phyloP scores from a whole-genome alignment of 257 asterid genomes.

The Avicennia marina region DNA sequence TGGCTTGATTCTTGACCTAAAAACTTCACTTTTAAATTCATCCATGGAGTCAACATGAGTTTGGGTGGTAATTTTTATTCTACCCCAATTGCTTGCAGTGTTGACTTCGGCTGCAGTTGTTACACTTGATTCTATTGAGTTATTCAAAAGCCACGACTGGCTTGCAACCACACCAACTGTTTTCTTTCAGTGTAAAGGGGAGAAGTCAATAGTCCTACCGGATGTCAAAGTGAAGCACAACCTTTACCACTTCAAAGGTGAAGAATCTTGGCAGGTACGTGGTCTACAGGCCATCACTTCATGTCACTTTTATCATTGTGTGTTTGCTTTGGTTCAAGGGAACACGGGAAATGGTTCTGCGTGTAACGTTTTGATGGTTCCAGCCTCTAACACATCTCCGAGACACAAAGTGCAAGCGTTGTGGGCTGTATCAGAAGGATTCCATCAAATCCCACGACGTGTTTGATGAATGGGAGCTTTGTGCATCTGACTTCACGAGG shows the following conservation, averaged over 20 bases:
- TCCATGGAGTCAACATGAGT: too few species aligned
- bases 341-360: too few species aligned
- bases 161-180: constrained; percentile 41
- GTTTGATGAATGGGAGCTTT: constrained; percentile 73
- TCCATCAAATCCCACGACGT: constrained; percentile 37
- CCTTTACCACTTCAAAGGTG: constrained; percentile 49
- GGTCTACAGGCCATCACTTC: constrained; percentile 30
- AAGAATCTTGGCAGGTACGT: constrained; percentile 79
- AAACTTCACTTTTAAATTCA: too few species aligned
- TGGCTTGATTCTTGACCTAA: too few species aligned
- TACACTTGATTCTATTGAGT: constrained; percentile 56
- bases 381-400: constrained; percentile 60
- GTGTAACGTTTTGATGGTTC: constrained; percentile 18
- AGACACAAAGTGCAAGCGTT: constrained; percentile 58
- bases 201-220: constrained; percentile 47
- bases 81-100: too few species aligned
- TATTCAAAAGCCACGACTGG: constrained; percentile 50
- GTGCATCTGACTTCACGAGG: constrained; percentile 54
- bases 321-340: background rate
- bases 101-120: constrained; percentile 40
- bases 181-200: constrained; percentile 55
- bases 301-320: too few species aligned
- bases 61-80: too few species aligned
- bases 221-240: constrained; percentile 53
- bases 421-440: constrained; percentile 66